phyloP scores from a whole-genome alignment of 2,329 filamentous ascomycete species.

The Venturiaceae sp. region DNA sequence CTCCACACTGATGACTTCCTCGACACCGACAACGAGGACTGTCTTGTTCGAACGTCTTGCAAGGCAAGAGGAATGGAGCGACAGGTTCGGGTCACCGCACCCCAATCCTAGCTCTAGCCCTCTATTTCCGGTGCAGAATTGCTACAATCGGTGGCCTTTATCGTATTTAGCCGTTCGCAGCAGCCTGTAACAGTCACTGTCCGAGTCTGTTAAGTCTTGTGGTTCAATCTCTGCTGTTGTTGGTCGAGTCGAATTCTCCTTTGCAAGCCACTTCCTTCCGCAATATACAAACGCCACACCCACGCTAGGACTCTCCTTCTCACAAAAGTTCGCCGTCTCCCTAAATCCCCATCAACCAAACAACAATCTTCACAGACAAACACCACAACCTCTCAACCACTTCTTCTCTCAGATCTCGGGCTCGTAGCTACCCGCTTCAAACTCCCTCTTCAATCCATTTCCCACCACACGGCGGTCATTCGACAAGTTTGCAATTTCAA shows the following conservation, averaged over 20 bases:
- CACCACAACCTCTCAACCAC: slow-evolving; percentile 21
- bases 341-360: slow-evolving; percentile 8
- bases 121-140: background rate
- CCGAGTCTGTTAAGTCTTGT: background rate
- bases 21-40: background rate
- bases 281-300: background rate
- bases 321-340: background rate
- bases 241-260: background rate
- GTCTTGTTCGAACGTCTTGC: background rate
- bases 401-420: slow-evolving; percentile 24
- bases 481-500: slow-evolving; percentile 4
- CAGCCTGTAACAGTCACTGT: background rate
- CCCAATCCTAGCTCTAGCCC: background rate
- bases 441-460: slow-evolving; percentile 7
- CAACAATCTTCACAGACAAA: slow-evolving; percentile 5
- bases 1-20: background rate
- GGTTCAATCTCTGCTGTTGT: background rate
- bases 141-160: background rate
- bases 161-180: background rate
- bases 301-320: background rate
- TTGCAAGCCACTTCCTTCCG: background rate
- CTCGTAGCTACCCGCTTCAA: slow-evolving; percentile 16
- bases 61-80: background rate
- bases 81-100: background rate
- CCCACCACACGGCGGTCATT: slow-evolving; percentile 7